Percentiles rank a stretch among this genome's conserved stretches.
These are phyloP conservation scores for Euphrasia arctica DNA, from an alignment of 305 asterid species.

Conservation along the genomic window DNA sequence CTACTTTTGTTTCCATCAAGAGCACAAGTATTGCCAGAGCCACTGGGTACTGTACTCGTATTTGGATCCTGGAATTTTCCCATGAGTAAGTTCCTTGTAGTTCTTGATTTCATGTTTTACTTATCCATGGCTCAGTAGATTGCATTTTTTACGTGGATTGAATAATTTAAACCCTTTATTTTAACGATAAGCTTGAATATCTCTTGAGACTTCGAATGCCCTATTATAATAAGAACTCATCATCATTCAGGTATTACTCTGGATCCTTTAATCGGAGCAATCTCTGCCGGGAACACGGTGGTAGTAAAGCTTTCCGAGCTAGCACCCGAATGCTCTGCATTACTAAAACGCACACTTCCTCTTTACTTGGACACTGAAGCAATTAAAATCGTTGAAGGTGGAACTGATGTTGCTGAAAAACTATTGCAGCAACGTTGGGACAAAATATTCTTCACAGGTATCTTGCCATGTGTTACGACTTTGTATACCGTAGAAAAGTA, in stretches of 20 bases:
- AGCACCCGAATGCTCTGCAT: constrained; percentile 76
- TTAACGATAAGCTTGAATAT: neutral
- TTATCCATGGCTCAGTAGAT: constrained; percentile 11
- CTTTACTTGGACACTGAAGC: constrained; percentile 73
- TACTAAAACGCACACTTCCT: constrained; percentile 50
- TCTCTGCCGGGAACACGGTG: constrained; percentile 84
- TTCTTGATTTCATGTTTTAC: neutral
- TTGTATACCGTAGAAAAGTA: neutral
- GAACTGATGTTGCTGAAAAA: constrained; percentile 49
- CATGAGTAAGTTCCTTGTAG: constrained; percentile 49
- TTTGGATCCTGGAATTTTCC: constrained; percentile 93
- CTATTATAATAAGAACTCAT: neutral
- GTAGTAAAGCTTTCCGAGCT: constrained; percentile 81
- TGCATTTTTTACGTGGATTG: neutral
- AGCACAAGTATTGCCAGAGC: constrained; percentile 78
- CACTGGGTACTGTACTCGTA: constrained; percentile 79
- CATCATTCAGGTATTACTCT: constrained; percentile 58
- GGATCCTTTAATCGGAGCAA: constrained; percentile 87
- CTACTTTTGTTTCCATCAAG: constrained; percentile 62
- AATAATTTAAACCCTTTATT: neutral
- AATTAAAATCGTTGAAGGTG: constrained; percentile 73
- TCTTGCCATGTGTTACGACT: neutral
- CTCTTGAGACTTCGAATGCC: constrained; percentile 4
- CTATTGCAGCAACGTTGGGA: constrained; percentile 79
- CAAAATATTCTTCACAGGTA: constrained; percentile 95